A percentile compares a stretch with the other conserved stretches of the same genome.
phyloP scores from a whole-genome alignment of 1,139 yeast species.

The Magnusiomyces fungicola region DNA sequence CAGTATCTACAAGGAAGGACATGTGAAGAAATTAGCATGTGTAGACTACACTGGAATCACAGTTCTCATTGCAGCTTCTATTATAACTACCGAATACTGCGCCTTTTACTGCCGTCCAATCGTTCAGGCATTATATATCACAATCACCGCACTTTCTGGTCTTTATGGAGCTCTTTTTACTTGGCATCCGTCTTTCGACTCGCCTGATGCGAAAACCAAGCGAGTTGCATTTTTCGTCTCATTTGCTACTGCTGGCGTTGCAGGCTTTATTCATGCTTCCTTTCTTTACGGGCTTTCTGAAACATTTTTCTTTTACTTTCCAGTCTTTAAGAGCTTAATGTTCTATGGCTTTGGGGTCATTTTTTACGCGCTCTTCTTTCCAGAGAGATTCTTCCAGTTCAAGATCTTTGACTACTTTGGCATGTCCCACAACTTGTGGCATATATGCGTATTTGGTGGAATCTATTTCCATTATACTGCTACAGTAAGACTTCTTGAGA shows the following conservation, averaged over 20 bases:
- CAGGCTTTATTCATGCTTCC: constrained; percentile 54
- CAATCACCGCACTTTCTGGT: constrained; percentile 61
- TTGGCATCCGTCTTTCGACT: constrained; percentile 87
- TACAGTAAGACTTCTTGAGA: constrained; percentile 57
- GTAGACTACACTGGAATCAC: constrained; percentile 95
- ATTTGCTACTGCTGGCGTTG: constrained; percentile 66
- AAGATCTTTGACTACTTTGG: constrained; percentile 53
- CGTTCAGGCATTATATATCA: constrained; percentile 44
- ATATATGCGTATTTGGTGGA: constrained; percentile 80
- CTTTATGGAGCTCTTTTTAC: constrained; percentile 66
- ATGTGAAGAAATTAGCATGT: constrained; percentile 77
- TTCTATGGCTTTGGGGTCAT: constrained; percentile 81
- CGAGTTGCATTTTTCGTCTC: constrained; percentile 80
- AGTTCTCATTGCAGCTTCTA: constrained; percentile 81
- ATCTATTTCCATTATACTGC: constrained; percentile 80
- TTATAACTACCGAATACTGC: constrained; percentile 77
- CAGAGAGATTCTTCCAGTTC: constrained; percentile 66
- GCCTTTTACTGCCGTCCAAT: constrained; percentile 59
- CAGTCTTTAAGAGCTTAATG: constrained; percentile 56
- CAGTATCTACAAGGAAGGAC: constrained; percentile 57
- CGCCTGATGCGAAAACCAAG: constrained; percentile 72
- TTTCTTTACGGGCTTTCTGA: constrained; percentile 49
- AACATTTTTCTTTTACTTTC: constrained; percentile 50
- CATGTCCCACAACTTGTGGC: constrained; percentile 98
- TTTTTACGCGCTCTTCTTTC: constrained; percentile 81